Conservation (phyloP, 352 stramenopile genomes). For the Plasmopara viticola region DNA sequence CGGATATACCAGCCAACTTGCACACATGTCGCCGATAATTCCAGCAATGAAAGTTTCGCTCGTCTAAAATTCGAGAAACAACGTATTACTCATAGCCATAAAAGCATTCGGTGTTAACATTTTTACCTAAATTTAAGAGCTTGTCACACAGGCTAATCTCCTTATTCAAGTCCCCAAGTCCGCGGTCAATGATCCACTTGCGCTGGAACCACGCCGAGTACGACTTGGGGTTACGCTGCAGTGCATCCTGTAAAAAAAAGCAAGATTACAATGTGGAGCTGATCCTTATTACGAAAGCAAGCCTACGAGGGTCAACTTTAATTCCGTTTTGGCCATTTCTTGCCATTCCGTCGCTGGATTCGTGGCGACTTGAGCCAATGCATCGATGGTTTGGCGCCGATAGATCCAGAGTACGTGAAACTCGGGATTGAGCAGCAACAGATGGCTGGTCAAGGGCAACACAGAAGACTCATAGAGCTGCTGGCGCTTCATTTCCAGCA, state of each 20-base stretch:
- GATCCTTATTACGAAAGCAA: neutral
- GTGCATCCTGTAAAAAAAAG: slow-evolving; percentile 51
- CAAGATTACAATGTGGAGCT: too few species aligned
- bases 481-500: slow-evolving; percentile 58
- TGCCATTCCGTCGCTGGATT: slow-evolving; percentile 24
- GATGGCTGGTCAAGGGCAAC: slow-evolving; percentile 86
- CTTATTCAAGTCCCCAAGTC: slow-evolving; percentile 58
- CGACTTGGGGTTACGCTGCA: slow-evolving; percentile 96
- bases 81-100: too few species aligned
- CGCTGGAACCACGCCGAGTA: slow-evolving; percentile 91
- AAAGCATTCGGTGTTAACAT: neutral
- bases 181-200: slow-evolving; percentile 76
- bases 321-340: slow-evolving; percentile 73
- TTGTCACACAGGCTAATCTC: slow-evolving; percentile 75
- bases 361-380: slow-evolving; percentile 23
- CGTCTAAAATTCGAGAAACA: slow-evolving; percentile 65
- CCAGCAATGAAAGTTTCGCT: slow-evolving; percentile 99
- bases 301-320: slow-evolving; percentile 73
- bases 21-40: slow-evolving; percentile 91
- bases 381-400: slow-evolving; percentile 87
- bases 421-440: slow-evolving; percentile 95
- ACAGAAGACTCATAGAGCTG: slow-evolving; percentile 39
- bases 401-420: slow-evolving; percentile 97
- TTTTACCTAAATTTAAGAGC: slow-evolving; percentile 69
- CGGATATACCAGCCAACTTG: slow-evolving; percentile 37